These are phyloP conservation scores for Schizophyllum commune DNA, from an alignment of 1,284 basidiomycete genomes.

Conservation along the genomic window DNA sequence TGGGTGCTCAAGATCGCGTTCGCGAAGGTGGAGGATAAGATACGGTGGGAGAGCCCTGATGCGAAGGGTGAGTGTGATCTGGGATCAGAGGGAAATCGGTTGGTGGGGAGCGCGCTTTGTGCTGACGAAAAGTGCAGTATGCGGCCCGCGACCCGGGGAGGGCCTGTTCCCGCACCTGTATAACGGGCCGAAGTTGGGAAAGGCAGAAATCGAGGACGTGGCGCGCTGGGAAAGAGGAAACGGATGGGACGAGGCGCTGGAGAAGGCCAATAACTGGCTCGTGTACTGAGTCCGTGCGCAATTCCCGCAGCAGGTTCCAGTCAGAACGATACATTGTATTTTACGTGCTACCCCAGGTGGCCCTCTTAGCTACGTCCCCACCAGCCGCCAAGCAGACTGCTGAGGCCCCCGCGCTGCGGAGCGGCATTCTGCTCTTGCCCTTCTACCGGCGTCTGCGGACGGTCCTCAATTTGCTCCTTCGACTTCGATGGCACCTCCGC, in stretches of 20 bases:
- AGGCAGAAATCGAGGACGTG: conserved; percentile 35
- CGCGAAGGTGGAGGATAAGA: conserved; percentile 26
- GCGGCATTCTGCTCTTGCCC: conserved; percentile 4
- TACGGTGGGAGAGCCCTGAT: conserved; percentile 41
- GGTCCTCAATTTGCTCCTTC: conserved; percentile 8
- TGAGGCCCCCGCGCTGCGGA: conserved; percentile 28
- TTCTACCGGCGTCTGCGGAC: conserved; percentile 1
- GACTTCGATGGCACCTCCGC: conserved; percentile 4
- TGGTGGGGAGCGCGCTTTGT: background rate
- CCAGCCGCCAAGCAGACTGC: conserved; percentile 39
- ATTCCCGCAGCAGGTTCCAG: too few relatives aligned
- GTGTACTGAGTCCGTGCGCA: conserved; percentile 3
- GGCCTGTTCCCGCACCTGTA: conserved; percentile 54
- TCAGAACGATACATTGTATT: background rate
- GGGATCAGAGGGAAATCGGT: background rate
- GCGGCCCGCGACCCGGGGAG: conserved; percentile 34
- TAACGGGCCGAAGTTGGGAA: conserved; percentile 35
- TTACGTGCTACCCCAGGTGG: background rate
- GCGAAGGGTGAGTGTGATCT: conserved; percentile 23
- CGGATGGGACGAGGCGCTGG: conserved; percentile 29
- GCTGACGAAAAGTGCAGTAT: conserved; percentile 13
- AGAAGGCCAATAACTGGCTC: conserved; percentile 21
- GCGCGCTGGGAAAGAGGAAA: conserved; percentile 25
- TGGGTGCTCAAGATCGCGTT: conserved; percentile 41
- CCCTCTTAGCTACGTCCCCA: conserved; percentile 30